These are phyloP conservation scores for Tolypocladium tropicale DNA, from an alignment of 2,329 filamentous ascomycete genomes.

Conservation along the genomic window DNA sequence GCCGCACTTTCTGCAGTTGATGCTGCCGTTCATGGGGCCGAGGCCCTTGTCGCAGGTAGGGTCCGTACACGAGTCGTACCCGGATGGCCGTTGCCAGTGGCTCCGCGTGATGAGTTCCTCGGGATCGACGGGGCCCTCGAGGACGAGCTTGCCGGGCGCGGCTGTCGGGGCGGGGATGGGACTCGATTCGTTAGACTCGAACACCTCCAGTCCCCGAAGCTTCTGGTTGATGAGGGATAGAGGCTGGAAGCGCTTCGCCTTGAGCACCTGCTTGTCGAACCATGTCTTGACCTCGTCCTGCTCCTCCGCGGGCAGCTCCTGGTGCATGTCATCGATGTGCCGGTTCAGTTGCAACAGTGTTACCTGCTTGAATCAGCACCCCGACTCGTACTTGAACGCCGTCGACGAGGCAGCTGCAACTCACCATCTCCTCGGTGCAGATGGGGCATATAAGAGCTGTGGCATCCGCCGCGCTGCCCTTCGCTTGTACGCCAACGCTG, in stretches of 20 bases:
- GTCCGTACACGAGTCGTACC: constrained; percentile 75
- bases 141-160: constrained; percentile 24
- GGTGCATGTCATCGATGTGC: constrained; percentile 77
- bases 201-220: constrained; percentile 82
- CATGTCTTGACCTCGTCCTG: constrained; percentile 95
- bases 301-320: constrained; percentile 77
- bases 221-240: constrained; percentile 89
- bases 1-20: constrained; percentile 92
- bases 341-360: constrained; percentile 86
- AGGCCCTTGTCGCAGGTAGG: constrained; percentile 74
- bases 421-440: constrained; percentile 94
- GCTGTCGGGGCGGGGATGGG: constrained; percentile 19
- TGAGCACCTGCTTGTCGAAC: constrained; percentile 91
- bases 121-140: constrained; percentile 52
- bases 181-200: constrained; percentile 75
- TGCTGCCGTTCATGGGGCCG: constrained; percentile 67
- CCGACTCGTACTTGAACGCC: too few relatives aligned
- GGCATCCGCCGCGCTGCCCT: constrained; percentile 35
- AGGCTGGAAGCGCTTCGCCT: constrained; percentile 87
- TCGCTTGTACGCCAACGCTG: constrained; percentile 49
- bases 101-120: constrained; percentile 80
- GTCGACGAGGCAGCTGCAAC: too few relatives aligned
- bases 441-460: constrained; percentile 86
- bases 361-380: constrained; percentile 41
- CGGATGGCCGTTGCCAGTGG: constrained; percentile 77